Percentiles rank a stretch among this genome's conserved stretches.
Conservation (phyloP, 208 protist genomes). For the Naegleria fowleri region DNA sequence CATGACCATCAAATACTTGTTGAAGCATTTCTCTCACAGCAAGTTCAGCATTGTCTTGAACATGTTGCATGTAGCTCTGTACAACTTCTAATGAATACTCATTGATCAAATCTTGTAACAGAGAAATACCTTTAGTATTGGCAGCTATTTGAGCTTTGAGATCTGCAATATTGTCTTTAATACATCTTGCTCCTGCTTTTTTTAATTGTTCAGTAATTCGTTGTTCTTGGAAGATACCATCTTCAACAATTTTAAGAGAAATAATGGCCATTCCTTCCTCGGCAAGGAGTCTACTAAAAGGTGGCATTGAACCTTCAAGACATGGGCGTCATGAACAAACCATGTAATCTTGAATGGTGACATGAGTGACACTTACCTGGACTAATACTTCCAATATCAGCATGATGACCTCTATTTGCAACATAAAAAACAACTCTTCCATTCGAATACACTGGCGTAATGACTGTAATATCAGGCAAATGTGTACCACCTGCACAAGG, state of each 20-base stretch:
- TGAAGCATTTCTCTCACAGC: conserved; percentile 77
- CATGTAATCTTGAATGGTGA: too few species aligned
- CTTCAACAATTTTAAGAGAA: conserved; percentile 77
- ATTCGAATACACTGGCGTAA: conserved; percentile 69
- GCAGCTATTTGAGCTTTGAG: conserved; percentile 81
- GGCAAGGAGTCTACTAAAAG: conserved; percentile 41
- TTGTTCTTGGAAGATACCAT: conserved; percentile 73
- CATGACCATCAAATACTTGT: conserved; percentile 42
- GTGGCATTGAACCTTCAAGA: background rate
- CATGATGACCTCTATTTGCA: conserved; percentile 86
- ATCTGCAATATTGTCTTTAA: conserved; percentile 85
- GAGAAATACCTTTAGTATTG: conserved; percentile 79
- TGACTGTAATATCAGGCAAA: conserved; percentile 92
- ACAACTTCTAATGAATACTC: conserved; percentile 73
- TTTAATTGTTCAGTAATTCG: conserved; percentile 69
- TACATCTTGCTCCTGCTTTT: conserved; percentile 61
- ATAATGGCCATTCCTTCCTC: conserved; percentile 86
- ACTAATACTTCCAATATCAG: conserved; percentile 88
- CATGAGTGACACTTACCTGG: conserved; percentile 53
- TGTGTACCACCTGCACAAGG: conserved; percentile 84
- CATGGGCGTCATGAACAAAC: too few species aligned
- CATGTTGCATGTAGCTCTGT: conserved; percentile 86
- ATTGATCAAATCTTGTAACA: conserved; percentile 73
- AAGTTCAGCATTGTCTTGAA: conserved; percentile 76
- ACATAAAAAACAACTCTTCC: conserved; percentile 77